Evolutionary conservation across 2,329 filamentous ascomycete species (phyloP), one percentile per base, ranked within the genome.

Genomic region (Penicillium sp.): DNA sequence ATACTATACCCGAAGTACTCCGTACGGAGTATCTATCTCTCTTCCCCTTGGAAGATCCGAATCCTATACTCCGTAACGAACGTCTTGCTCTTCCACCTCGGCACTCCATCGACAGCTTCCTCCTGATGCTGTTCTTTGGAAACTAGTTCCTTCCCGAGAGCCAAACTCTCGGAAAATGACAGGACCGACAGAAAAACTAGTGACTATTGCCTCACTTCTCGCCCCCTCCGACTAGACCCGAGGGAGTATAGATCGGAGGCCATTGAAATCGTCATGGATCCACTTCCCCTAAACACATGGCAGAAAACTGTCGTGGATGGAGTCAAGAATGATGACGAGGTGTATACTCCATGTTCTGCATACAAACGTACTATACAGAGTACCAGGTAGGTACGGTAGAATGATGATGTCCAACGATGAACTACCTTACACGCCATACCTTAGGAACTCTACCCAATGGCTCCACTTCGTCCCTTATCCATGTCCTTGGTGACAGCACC

Each of bases 401-500:
- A 20, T 6, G 18, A 5, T 22, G 20, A 26, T 32, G 20, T 23
- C 18, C 10, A 40, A 23, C 15, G 17, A 39, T 35, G 25, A 35
- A 29, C 33, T 35, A 26, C n/a, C n/a, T n/a, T n/a, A n/a, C n/a
- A n/a, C n/a, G n/a, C n/a, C n/a, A n/a, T n/a, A n/a, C n/a, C n/a
- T n/a, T n/a, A n/a, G n/a, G 18, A 22, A 5, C 18, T 22, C 18
- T 22, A 22, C 18, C 18, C 18, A 22, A 22, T 22, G 25, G 25
- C 48, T 50, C 47, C 50, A 50, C 48, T 35, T 22, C 4, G 50
- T 52, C 47, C 50, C 50, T 41, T 54, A 44, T 50, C 51, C 48
- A 55, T 47, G 50, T 48, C 50, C 48, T 48, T 37, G 48, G 52
- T 51, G 44, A 55, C 43, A 45, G 46, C 41, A 39, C 47, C 42